phyloP scores from a whole-genome alignment of 2,329 filamentous ascomycete genomes.

The Pezicula radicicola region DNA sequence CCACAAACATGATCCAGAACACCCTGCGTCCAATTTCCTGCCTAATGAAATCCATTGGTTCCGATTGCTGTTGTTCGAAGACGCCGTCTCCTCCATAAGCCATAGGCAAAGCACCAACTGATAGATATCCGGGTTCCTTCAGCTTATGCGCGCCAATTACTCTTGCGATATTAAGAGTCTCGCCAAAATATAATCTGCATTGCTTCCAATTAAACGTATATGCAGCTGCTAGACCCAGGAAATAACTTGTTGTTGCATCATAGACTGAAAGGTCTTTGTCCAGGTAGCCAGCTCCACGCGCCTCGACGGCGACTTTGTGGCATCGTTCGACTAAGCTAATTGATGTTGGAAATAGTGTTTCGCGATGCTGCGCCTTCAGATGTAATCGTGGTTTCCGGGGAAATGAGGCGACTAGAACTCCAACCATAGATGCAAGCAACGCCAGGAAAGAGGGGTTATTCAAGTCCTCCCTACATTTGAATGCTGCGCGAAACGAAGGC shows the following conservation, averaged over 20 bases:
- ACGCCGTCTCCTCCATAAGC: slow-evolving; percentile 19
- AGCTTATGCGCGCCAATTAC: slow-evolving; percentile 63
- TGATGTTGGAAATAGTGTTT: slow-evolving; percentile 65
- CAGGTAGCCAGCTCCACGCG: slow-evolving; percentile 58
- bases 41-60: slow-evolving; percentile 60
- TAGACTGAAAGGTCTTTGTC: slow-evolving; percentile 54
- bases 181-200: slow-evolving; percentile 70
- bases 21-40: slow-evolving; percentile 74
- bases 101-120: slow-evolving; percentile 16
- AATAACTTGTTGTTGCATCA: slow-evolving; percentile 73
- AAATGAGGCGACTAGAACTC: slow-evolving; percentile 70
- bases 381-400: slow-evolving; percentile 68
- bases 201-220: slow-evolving; percentile 67
- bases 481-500: slow-evolving; percentile 69
- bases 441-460: slow-evolving; percentile 66
- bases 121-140: slow-evolving; percentile 34
- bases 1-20: slow-evolving; percentile 81
- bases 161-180: slow-evolving; percentile 66
- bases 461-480: slow-evolving; percentile 64
- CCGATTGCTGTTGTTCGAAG: slow-evolving; percentile 4
- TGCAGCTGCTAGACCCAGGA: slow-evolving; percentile 62
- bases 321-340: slow-evolving; percentile 70
- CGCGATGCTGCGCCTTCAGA: slow-evolving; percentile 63
- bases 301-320: slow-evolving; percentile 64
- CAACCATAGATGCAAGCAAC: slow-evolving; percentile 72